These are phyloP conservation scores for Schoenoplectus triqueter DNA, from an alignment of 202 grass and related monocot genomes.

Conservation along the genomic window DNA sequence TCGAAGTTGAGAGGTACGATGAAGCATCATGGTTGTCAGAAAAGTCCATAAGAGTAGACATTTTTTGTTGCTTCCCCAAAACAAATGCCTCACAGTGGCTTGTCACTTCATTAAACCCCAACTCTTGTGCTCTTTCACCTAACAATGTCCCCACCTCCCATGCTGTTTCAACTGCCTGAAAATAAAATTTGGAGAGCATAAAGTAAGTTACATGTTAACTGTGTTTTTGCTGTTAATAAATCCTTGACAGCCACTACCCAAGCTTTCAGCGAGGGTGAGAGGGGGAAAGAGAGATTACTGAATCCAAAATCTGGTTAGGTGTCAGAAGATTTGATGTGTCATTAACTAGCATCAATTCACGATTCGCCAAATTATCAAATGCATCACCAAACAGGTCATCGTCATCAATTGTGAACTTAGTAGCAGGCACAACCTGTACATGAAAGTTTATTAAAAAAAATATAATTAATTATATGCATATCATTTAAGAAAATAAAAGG, in stretches of 20 bases:
- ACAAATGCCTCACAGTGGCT: slow-evolving; percentile 84
- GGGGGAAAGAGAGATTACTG: slow-evolving; percentile 49
- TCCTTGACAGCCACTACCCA: background rate
- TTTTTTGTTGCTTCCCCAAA: slow-evolving; percentile 83
- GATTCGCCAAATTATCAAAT: slow-evolving; percentile 60
- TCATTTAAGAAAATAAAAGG: slow-evolving; percentile 40
- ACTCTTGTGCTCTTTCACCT: slow-evolving; percentile 51
- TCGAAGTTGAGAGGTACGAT: slow-evolving; percentile 16
- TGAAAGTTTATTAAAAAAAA: slow-evolving; percentile 44
- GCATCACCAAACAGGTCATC: slow-evolving; percentile 74
- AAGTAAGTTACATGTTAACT: slow-evolving; percentile 19
- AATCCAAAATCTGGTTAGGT: slow-evolving; percentile 86
- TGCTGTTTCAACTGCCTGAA: slow-evolving; percentile 58
- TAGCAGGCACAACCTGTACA: slow-evolving; percentile 54
- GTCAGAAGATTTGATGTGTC: slow-evolving; percentile 70
- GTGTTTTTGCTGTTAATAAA: slow-evolving; percentile 1
- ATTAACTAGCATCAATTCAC: slow-evolving; percentile 36
- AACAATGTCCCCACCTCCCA: slow-evolving; percentile 50
- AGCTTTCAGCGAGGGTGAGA: background rate
- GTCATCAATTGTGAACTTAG: slow-evolving; percentile 42
- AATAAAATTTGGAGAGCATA: slow-evolving; percentile 17
- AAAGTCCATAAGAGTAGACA: slow-evolving; percentile 75
- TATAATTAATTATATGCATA: slow-evolving; percentile 18
- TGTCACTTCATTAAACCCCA: slow-evolving; percentile 88
- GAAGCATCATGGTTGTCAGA: slow-evolving; percentile 45